Conservation (phyloP, 2,329 filamentous ascomycete genomes). For the Penicillium sp. region DNA sequence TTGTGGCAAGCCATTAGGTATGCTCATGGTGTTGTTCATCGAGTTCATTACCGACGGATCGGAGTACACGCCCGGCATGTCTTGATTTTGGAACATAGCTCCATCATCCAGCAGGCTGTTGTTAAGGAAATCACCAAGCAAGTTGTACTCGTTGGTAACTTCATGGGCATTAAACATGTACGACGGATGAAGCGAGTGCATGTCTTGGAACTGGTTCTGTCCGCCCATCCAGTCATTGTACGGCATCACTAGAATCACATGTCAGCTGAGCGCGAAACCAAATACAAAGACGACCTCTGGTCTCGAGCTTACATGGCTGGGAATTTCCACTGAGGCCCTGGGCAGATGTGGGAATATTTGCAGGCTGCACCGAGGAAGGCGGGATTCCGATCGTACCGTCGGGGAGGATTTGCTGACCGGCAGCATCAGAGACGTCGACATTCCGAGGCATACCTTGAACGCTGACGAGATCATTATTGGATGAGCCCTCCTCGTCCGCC, state of each 20-base stretch:
- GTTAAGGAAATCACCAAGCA: constrained; percentile 94
- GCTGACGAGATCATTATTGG: constrained; percentile 45
- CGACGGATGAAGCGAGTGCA: constrained; percentile 88
- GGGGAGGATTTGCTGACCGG: constrained; percentile 43
- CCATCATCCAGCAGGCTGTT: constrained; percentile 86
- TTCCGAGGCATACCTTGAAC: constrained; percentile 50
- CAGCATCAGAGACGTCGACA: constrained; percentile 59
- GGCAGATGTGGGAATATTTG: constrained; percentile 64
- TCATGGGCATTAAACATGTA: constrained; percentile 96
- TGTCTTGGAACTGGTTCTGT: constrained; percentile 85
- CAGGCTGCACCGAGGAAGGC: constrained; percentile 65
- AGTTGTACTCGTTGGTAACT: constrained; percentile 92
- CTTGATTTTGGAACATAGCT: constrained; percentile 65
- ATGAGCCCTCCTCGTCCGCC: constrained; percentile 58
- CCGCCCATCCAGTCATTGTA: constrained; percentile 80
- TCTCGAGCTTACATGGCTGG: constrained; percentile 67
- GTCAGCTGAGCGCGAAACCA: constrained; percentile 25
- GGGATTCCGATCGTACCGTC: constrained; percentile 47
- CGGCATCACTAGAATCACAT: constrained; percentile 60
- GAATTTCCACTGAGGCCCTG: constrained; percentile 63
- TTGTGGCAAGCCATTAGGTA: constrained; percentile 32
- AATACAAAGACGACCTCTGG: background rate
- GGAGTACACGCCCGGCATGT: constrained; percentile 60
- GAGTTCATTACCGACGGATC: constrained; percentile 56
- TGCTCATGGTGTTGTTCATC: constrained; percentile 35